These are phyloP conservation scores for Smittium mucronatum DNA, from an alignment of 371 early-diverging fungal species.

Conservation along the genomic window DNA sequence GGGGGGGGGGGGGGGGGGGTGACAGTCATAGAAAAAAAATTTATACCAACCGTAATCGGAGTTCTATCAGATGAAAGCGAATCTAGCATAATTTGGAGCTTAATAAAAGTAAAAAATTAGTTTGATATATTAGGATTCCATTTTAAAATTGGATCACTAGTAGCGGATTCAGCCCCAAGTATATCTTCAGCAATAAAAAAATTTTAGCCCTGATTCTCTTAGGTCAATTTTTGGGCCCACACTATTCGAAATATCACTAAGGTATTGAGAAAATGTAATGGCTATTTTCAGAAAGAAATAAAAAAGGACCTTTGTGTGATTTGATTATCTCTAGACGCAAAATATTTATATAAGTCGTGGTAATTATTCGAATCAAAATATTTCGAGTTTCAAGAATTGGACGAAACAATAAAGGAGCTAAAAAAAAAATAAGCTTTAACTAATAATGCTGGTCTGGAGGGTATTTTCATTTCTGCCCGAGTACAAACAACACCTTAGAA, in stretches of 20 bases:
- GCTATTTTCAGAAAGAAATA: background rate
- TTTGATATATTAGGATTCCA: background rate
- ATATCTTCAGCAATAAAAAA: background rate
- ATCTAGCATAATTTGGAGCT: background rate
- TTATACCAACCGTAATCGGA: background rate
- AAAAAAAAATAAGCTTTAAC: background rate
- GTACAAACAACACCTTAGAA: background rate
- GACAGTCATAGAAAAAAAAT: background rate
- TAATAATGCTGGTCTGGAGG: background rate
- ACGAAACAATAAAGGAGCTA: background rate
- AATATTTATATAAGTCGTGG: background rate
- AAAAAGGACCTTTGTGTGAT: background rate
- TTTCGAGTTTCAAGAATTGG: background rate
- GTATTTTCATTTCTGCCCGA: background rate
- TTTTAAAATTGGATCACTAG: background rate
- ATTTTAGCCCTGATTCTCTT: background rate
- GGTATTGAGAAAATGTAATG: background rate
- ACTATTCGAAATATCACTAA: background rate
- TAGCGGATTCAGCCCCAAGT: background rate
- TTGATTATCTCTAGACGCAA: background rate
- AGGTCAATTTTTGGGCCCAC: background rate
- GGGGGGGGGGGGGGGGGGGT: no score
- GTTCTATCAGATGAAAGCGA: background rate
- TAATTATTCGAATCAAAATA: background rate
- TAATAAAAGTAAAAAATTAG: background rate